Percentiles rank a stretch among this genome's conserved stretches.
These are phyloP conservation scores for Brassica balearica DNA, from an alignment of 441 rosid genomes.

Conservation along the genomic window DNA sequence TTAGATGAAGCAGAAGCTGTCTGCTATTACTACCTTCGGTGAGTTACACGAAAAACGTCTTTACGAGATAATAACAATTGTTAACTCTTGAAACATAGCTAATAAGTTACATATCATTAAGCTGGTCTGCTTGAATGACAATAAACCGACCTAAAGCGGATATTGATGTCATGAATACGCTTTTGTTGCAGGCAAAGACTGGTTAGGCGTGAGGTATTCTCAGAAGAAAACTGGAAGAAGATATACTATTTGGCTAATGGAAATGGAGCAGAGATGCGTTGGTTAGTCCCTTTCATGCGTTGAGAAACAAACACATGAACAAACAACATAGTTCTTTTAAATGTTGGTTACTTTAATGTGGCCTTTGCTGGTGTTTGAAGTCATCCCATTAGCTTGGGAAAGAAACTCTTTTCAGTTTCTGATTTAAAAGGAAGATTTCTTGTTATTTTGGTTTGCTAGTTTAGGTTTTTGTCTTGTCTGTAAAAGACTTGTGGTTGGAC, in stretches of 20 bases:
- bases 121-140: not conserved
- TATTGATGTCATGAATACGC: not conserved
- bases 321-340: slow-evolving; percentile 28
- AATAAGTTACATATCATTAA: slow-evolving; percentile 6
- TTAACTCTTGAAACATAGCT: too few species aligned
- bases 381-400: slow-evolving; percentile 33
- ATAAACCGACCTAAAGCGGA: not conserved
- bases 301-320: slow-evolving; percentile 42
- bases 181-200: slow-evolving; percentile 79
- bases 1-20: slow-evolving; percentile 88
- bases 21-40: slow-evolving; percentile 94
- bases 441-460: slow-evolving; percentile 29
- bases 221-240: slow-evolving; percentile 88
- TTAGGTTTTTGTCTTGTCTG: slow-evolving; percentile 33
- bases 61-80: not conserved
- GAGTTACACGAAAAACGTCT: slow-evolving; percentile 29
- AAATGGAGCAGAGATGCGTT: slow-evolving; percentile 93
- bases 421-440: slow-evolving; percentile 25
- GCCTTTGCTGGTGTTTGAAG: slow-evolving; percentile 33
- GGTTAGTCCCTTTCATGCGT: slow-evolving; percentile 75
- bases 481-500: slow-evolving; percentile 33
- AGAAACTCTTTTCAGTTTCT: slow-evolving; percentile 19
- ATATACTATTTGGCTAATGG: slow-evolving; percentile 84
- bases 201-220: slow-evolving; percentile 69
- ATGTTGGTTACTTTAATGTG: slow-evolving; percentile 5